Base-by-base conservation (phyloP, 2,329 filamentous ascomycete genomes). In the Aplosporella prunicola region DNA sequence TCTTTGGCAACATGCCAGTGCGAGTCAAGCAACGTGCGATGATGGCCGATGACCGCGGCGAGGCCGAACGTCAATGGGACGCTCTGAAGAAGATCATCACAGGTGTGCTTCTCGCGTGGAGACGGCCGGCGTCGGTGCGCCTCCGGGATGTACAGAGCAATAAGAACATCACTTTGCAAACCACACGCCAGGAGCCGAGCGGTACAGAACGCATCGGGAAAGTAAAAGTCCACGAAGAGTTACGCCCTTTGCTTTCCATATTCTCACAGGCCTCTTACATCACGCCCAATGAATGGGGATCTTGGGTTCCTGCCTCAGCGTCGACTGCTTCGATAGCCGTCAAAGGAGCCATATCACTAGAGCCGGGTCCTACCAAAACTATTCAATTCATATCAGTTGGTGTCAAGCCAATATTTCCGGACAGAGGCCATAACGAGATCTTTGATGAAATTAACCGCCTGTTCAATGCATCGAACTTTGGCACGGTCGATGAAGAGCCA, bases 1-100 rank as follows among this genome's bases (percentile, higher is more conserved):
- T 95, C 1, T 96, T 95, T 59, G 87, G 88, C 0, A 82, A 79
- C 41, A 84, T 95, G 75, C 87, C 89, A 0, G 89, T 95, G 9
- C 78, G 89, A 10, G 80, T 93, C 17, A 93, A 91, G 54, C 82
- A 87, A 48, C 74, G 87, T 44, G 74, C 74, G 0, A 47, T 76
- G 3, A 61, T 45, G 56, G 68, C 25, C 64, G 75, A 49, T 68
- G 66, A 47, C 46, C 67, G 41, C 9, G 52, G 65, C 16, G 64
- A 78, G 32, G 58, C 71, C 4, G 68, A 71, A 14, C 80, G 71
- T 45, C 71, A 82, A 35, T 89, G 83, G 76, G 71, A 77, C 18
- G 58, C 58, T 1, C 60, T 93, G 11, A 71, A 74, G 43, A 69
- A 64, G 33, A 60, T 68, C 5, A 50, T 87, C 3, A 67, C 76